Percentiles rank a stretch among this genome's conserved stretches.
Evolutionary conservation across 257 asterid genomes (phyloP).

Genomic region (Penstemon newberryi): DNA sequence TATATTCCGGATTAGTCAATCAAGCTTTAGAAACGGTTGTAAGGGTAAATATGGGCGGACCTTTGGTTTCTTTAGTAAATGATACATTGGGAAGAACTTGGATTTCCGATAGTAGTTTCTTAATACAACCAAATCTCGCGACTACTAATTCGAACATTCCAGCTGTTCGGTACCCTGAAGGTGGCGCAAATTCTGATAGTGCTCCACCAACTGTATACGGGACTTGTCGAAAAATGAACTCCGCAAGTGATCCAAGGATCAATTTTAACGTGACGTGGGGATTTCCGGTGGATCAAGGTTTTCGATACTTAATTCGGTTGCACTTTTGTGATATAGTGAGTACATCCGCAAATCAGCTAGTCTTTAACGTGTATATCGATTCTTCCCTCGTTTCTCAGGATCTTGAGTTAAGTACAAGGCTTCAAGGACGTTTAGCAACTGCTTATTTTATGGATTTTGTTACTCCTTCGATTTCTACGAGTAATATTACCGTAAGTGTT

Average conservation of each 20-base stretch:
- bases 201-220: constrained; percentile 85
- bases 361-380: constrained; percentile 58
- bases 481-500: constrained; percentile 51
- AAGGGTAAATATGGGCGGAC: constrained; percentile 87
- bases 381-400: constrained; percentile 42
- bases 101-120: constrained; percentile 49
- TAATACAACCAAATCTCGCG: constrained; percentile 36
- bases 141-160: constrained; percentile 31
- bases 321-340: constrained; percentile 86
- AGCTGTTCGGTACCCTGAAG: constrained; percentile 54
- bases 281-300: constrained; percentile 55
- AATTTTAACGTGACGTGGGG: constrained; percentile 73
- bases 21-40: constrained; percentile 63
- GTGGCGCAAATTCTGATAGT: constrained; percentile 48
- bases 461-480: constrained; percentile 35
- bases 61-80: constrained; percentile 45
- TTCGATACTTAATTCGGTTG: constrained; percentile 60
- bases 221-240: constrained; percentile 58
- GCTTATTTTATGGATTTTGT: constrained; percentile 65
- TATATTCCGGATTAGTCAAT: constrained; percentile 42
- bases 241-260: constrained; percentile 39
- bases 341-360: constrained; percentile 44
- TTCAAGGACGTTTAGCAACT: constrained; percentile 40
- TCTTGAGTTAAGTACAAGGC: constrained; percentile 43
- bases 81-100: constrained; percentile 74